Evolutionary conservation across 73 alveolate species (phyloP), one percentile per base, ranked within the genome.

Genomic region (Blepharisma japonicum): DNA sequence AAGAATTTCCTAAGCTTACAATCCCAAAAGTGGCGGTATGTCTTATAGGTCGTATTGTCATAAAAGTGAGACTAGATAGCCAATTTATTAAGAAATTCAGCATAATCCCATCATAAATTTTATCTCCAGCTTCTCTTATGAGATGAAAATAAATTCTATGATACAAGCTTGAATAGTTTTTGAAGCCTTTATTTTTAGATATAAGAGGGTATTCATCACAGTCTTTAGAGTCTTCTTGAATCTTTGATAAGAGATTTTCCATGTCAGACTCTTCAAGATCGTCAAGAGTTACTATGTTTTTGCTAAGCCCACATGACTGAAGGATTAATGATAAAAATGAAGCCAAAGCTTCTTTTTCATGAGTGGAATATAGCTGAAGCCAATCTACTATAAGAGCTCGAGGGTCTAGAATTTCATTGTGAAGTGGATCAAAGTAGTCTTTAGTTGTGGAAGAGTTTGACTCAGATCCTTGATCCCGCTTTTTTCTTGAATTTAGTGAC

Each of bases 41-140:
- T 5, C 74, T 61, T 14, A 61, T 61, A 25, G 50, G 18, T 25
- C 23, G 14, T 2, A 20, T 9, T 14, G 39, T 18, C 18, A 14
- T 61, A 61, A 61, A 61, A 20, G 74, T 61, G 23, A 61, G 47
- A 61, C 74, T 61, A 1, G 74, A 61, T 20, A 61, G 74, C 74
- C 74, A 61, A 4, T 61, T 61, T 61, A 39, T 61, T 8, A 61
- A 8, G 23, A 61, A 61, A n/a, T n/a, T 61, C 74, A 61, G 23
- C 14, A 61, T 8, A 14, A 39, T 14, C 47, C 23, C 74, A 61
- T 61, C 74, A 25, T 61, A 61, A 20, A 61, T 8, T 20, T 8
- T 18, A 20, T 61, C 74, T 5, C 49, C 74, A 14, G 74, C 39
- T 25, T 61, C 74, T 14, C 47, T 61, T 8, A 25, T 39, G 18